These are phyloP conservation scores for Litsea cubeba DNA, from an alignment of 164 flowering plant genomes.

Conservation along the genomic window DNA sequence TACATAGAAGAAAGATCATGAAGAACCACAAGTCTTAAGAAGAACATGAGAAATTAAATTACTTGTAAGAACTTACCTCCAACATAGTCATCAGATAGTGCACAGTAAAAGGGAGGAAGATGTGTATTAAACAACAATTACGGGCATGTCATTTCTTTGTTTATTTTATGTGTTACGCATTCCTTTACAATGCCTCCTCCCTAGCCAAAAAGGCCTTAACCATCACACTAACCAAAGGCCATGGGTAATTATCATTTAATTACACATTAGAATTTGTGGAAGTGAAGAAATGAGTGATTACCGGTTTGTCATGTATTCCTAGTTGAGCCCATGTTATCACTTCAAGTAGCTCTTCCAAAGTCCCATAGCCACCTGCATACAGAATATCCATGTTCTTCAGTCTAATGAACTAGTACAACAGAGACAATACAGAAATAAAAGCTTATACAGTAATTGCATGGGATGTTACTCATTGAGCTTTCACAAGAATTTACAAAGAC, in stretches of 20 bases:
- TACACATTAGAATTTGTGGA: not conserved
- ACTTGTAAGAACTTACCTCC: too few relatives aligned
- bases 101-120: too few relatives aligned
- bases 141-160: too few relatives aligned
- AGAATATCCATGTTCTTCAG: not conserved
- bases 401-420: not conserved
- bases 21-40: not conserved
- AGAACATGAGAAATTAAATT: not conserved
- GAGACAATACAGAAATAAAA: too few relatives aligned
- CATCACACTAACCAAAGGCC: too few relatives aligned
- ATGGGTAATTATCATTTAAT: not conserved
- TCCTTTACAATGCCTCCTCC: too few relatives aligned
- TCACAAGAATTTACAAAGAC: not conserved
- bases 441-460: not conserved
- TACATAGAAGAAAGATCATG: not conserved
- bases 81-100: too few relatives aligned
- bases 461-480: not conserved
- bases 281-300: slow-evolving; percentile 16
- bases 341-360: slow-evolving; percentile 69
- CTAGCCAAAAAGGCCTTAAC: too few relatives aligned
- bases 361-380: slow-evolving; percentile 62
- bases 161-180: too few relatives aligned
- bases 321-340: slow-evolving; percentile 76
- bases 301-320: slow-evolving; percentile 72
- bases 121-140: too few relatives aligned